A percentile compares a stretch with the other conserved stretches of the same genome.
phyloP scores from a whole-genome alignment of 2,329 filamentous ascomycete genomes.

The Verticillium klebahnii region DNA sequence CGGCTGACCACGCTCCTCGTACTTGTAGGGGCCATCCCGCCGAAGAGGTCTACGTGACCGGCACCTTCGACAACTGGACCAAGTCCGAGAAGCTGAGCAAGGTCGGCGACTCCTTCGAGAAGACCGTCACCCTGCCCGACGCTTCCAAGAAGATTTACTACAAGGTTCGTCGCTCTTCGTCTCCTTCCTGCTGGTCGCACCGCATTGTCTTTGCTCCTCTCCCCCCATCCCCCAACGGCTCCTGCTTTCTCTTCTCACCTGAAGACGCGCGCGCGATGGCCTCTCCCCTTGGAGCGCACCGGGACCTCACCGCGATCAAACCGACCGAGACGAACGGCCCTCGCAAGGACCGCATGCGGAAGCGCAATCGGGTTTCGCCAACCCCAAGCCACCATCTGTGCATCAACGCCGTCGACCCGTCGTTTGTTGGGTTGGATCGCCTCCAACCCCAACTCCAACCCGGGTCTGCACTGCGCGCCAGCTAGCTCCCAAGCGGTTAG shows the following conservation, averaged over 20 bases:
- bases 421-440: background rate
- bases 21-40: conserved; percentile 73
- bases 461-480: background rate
- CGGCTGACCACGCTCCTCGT: conserved; percentile 8
- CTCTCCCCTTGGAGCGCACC: background rate
- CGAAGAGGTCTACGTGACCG: conserved; percentile 88
- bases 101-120: conserved; percentile 68
- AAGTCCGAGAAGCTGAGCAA: conserved; percentile 82
- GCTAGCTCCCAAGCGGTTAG: background rate
- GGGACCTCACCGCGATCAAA: background rate
- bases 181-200: conserved; percentile 4
- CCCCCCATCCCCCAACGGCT: too few species aligned
- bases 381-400: background rate
- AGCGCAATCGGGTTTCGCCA: background rate
- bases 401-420: background rate
- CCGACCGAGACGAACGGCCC: background rate
- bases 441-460: background rate
- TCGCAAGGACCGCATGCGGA: background rate
- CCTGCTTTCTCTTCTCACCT: background rate
- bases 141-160: conserved; percentile 75
- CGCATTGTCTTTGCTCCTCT: background rate
- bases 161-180: conserved; percentile 64
- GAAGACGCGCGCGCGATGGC: background rate
- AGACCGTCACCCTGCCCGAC: conserved; percentile 69
- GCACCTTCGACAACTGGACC: conserved; percentile 91